These are phyloP conservation scores for Quaeritorhiza haematococci DNA, from an alignment of 371 early-diverging fungal genomes.

Conservation along the genomic window DNA sequence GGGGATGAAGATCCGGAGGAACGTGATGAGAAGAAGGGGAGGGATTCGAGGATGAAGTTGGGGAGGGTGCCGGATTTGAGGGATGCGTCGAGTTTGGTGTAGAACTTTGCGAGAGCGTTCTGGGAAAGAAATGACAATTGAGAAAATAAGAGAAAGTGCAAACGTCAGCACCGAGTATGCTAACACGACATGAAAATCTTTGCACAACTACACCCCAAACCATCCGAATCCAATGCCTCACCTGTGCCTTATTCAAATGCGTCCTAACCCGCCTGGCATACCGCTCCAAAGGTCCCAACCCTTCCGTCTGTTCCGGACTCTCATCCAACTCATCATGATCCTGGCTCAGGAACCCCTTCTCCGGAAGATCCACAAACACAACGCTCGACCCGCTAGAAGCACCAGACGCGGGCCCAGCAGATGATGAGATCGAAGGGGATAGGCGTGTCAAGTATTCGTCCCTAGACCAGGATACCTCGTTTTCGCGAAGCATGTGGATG, in stretches of 20 bases:
- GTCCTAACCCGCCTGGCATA: slow-evolving; percentile 62
- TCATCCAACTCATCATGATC: slow-evolving; percentile 64
- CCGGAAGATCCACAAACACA: slow-evolving; percentile 78
- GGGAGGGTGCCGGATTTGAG: too few species aligned
- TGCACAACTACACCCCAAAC: too few species aligned
- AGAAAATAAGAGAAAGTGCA: neutral
- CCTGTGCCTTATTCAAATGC: slow-evolving; percentile 49
- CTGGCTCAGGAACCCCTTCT: slow-evolving; percentile 65
- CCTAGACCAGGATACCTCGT: slow-evolving; percentile 63
- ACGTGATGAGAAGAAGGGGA: neutral
- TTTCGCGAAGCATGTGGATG: slow-evolving; percentile 26
- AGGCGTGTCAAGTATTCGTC: slow-evolving; percentile 83
- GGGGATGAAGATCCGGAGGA: neutral
- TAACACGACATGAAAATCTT: too few species aligned
- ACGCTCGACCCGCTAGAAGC: slow-evolving; percentile 52
- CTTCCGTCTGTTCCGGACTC: neutral
- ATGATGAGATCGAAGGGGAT: too few species aligned
- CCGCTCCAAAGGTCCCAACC: slow-evolving; percentile 41
- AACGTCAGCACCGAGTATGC: neutral
- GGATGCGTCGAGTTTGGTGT: neutral
- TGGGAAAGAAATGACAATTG: neutral
- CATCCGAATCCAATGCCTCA: slow-evolving; percentile 8
- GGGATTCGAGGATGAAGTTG: too few species aligned
- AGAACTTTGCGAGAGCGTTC: neutral
- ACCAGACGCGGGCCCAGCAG: too few species aligned